Conservation (phyloP, 1,139 yeast species). For the Protomyces arabidopsidicola region DNA sequence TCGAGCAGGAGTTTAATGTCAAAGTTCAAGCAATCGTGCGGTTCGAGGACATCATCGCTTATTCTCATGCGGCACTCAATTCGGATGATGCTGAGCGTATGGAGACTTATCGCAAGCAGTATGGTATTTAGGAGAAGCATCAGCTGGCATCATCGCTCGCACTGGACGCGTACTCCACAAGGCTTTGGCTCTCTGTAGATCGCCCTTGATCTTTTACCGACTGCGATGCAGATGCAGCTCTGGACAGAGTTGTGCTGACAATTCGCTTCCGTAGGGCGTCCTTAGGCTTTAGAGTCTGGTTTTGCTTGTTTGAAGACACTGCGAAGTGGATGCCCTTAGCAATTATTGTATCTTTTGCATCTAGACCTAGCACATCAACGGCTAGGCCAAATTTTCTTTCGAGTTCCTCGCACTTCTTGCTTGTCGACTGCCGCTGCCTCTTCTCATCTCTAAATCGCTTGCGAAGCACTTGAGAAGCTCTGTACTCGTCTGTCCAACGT, state of each 20-base stretch:
- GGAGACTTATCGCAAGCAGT: slow-evolving; percentile 36
- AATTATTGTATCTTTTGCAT: not conserved
- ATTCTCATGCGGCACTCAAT: slow-evolving; percentile 47
- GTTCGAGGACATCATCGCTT: slow-evolving; percentile 65
- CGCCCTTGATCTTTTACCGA: too few relatives aligned
- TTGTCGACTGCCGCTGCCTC: not conserved
- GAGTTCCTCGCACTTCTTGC: not conserved
- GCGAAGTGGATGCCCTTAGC: not conserved
- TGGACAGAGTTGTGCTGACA: too few relatives aligned
- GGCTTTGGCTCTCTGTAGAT: too few relatives aligned
- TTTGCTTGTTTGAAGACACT: not conserved
- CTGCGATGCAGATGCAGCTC: too few relatives aligned
- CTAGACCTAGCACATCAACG: not conserved
- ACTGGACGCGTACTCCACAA: not conserved
- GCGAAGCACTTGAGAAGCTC: slow-evolving; percentile 32
- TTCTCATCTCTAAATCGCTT: slow-evolving; percentile 29
- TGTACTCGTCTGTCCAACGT: slow-evolving; percentile 34
- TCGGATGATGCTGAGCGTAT: slow-evolving; percentile 39
- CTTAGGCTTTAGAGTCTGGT: too few relatives aligned
- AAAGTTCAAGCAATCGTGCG: slow-evolving; percentile 81
- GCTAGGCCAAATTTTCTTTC: not conserved
- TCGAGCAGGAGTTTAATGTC: slow-evolving; percentile 63
- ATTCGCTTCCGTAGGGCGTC: too few relatives aligned
- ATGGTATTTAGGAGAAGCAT: slow-evolving; percentile 3
- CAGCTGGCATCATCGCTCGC: not conserved